Percentiles rank a stretch among this genome's conserved stretches.
Evolutionary conservation across 1,284 basidiomycete species (phyloP).

Genomic region (Mycena sp.): DNA sequence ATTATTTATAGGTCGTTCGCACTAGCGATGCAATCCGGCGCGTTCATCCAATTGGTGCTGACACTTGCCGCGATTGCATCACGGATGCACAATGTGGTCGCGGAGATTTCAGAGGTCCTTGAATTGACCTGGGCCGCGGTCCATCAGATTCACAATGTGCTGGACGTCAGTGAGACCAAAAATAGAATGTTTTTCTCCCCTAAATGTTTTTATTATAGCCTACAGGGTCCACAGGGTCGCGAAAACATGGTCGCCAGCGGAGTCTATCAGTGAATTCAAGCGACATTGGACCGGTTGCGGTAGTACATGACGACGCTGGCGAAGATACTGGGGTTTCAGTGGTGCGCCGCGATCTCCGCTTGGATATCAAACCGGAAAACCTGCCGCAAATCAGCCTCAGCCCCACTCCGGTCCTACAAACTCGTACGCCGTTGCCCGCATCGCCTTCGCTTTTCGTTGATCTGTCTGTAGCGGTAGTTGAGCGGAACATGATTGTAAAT

Average conservation of each 20-base stretch:
- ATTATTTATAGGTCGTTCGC: constrained; percentile 59
- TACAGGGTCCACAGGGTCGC: too few species aligned
- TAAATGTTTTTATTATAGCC: constrained; percentile 17
- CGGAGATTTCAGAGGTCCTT: constrained; percentile 54
- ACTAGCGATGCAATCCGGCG: constrained; percentile 72
- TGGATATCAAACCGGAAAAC: neutral
- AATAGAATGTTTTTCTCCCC: constrained; percentile 1
- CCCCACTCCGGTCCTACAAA: too few species aligned
- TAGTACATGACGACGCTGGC: too few species aligned
- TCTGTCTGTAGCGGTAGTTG: too few species aligned
- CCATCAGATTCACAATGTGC: constrained; percentile 34
- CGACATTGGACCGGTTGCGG: neutral
- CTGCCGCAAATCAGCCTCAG: neutral
- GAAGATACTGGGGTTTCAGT: constrained; percentile 18
- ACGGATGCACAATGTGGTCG: constrained; percentile 58
- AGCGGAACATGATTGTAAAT: too few species aligned
- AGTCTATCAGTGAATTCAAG: neutral
- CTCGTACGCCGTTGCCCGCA: too few species aligned
- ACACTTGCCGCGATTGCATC: constrained; percentile 68
- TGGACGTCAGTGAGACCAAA: constrained; percentile 14
- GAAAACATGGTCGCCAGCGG: neutral
- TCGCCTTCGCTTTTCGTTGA: too few species aligned
- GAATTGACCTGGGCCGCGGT: constrained; percentile 42
- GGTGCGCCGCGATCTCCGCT: neutral
- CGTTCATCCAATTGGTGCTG: constrained; percentile 74